phyloP scores from a whole-genome alignment of 2,329 filamentous ascomycete species.

The Tolypocladium cylindrosporum region DNA sequence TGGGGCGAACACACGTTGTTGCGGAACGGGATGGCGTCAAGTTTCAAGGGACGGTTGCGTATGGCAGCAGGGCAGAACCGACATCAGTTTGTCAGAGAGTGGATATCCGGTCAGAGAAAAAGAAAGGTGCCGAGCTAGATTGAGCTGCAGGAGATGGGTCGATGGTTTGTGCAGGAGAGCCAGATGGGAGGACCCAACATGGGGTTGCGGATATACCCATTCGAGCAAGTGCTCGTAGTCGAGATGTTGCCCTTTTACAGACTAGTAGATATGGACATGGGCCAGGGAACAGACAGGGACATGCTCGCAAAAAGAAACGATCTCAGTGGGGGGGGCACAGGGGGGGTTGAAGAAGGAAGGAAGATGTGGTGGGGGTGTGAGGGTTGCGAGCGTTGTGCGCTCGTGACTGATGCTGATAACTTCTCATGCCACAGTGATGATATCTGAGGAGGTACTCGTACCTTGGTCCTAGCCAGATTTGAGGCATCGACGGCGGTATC shows the following conservation, averaged over 20 bases:
- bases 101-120: slow-evolving; percentile 2
- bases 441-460: background rate
- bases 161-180: background rate
- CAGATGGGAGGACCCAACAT: background rate
- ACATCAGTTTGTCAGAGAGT: background rate
- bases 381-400: background rate
- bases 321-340: background rate
- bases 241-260: background rate
- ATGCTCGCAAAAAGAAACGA: background rate
- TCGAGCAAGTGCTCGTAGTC: background rate
- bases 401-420: background rate
- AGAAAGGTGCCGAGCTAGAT: background rate
- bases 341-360: background rate
- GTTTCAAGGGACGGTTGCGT: background rate
- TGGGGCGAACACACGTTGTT: background rate
- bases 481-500: background rate
- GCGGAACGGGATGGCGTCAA: background rate
- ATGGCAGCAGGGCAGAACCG: background rate
- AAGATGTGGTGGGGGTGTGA: background rate
- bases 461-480: background rate
- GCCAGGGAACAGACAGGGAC: background rate
- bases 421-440: background rate
- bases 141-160: background rate
- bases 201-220: background rate
- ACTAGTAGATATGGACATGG: background rate